Evolutionary conservation across 208 protist genomes (phyloP), one percentile per base, ranked within the genome.

Genomic region (Naegleria gruberi): DNA sequence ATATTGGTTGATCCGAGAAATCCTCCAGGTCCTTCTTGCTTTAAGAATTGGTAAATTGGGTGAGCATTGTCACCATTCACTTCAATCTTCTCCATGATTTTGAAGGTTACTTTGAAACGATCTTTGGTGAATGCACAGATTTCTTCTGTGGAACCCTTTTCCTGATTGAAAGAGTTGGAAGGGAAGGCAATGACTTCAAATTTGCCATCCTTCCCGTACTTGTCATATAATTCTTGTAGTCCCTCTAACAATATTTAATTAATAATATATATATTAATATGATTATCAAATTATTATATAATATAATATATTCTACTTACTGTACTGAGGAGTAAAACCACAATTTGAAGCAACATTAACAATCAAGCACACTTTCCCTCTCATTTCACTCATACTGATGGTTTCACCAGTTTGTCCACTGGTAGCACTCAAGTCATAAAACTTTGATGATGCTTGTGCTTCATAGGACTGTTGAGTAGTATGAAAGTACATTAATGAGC

Each of bases 121-220:
- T 90, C 92, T 51, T 92, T 93, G n/a, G 91, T 94, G 34, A 96
- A 94, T 88, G 94, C 85, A 92, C 95, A 93, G 15, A 98, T 89
- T 91, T 97, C 94, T 90, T 94, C 93, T 88, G 94, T 94, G 7
- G 92, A 95, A 34, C 95, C 95, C 15, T 96, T 96, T 92, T 98
- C 95, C 91, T 96, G 94, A 23, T 90, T 81, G 84, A 97, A 97
- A 92, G 97, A 96, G 90, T 97, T 97, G 92, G 96, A 97, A 34
- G 96, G 96, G 89, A 98, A 98, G 7, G 95, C 96, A 5, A 98
- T 91, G 6, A 98, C 94, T 23, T 94, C 95, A 91, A 98, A 97
- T 46, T 95, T 95, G 83, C 89, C 91, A 45, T 93, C 90, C 87
- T 95, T 94, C 30, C 51, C 51, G 93, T 97, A 97, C 92, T 95